Conservation (phyloP, 1,284 basidiomycete genomes). For the Ceraceosorus guamensis region DNA sequence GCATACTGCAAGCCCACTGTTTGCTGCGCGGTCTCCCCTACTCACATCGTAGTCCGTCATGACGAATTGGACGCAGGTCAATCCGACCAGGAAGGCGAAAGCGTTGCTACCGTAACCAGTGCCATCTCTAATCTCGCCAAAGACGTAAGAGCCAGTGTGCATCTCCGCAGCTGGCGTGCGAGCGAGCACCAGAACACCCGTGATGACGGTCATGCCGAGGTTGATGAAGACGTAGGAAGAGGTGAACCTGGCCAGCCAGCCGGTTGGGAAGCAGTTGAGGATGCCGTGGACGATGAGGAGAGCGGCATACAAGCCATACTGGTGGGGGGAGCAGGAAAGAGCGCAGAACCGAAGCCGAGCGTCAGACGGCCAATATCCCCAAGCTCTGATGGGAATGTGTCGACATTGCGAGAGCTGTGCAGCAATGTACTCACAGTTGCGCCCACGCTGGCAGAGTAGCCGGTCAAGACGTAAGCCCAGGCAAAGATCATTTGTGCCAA, state of each 20-base stretch:
- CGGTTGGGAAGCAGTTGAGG: conserved; percentile 71
- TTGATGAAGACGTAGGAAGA: conserved; percentile 80
- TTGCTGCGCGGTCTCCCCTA: no score
- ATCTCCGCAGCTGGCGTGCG: conserved; percentile 64
- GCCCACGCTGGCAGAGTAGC: conserved; percentile 26
- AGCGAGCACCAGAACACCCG: conserved; percentile 76
- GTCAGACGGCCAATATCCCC: no score
- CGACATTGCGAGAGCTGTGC: no score
- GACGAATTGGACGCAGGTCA: conserved; percentile 72
- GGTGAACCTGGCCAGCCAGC: conserved; percentile 69
- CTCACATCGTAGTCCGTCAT: conserved; percentile 50
- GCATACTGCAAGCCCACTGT: no score
- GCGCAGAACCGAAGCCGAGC: no score
- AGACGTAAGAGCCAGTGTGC: conserved; percentile 66
- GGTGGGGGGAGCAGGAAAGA: no score
- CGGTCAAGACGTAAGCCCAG: conserved; percentile 52
- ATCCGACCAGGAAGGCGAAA: conserved; percentile 75
- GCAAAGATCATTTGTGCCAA: conserved; percentile 81
- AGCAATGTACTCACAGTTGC: conserved; percentile 8
- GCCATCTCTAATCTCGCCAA: conserved; percentile 58
- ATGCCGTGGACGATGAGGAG: conserved; percentile 47
- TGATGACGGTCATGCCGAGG: conserved; percentile 57
- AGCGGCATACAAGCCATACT: conserved; percentile 38
- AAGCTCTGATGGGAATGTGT: no score
- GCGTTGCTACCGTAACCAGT: conserved; percentile 74